These are phyloP conservation scores for Erysimum cheiranthoides DNA, from an alignment of 345 rosid genomes.

Conservation along the genomic window DNA sequence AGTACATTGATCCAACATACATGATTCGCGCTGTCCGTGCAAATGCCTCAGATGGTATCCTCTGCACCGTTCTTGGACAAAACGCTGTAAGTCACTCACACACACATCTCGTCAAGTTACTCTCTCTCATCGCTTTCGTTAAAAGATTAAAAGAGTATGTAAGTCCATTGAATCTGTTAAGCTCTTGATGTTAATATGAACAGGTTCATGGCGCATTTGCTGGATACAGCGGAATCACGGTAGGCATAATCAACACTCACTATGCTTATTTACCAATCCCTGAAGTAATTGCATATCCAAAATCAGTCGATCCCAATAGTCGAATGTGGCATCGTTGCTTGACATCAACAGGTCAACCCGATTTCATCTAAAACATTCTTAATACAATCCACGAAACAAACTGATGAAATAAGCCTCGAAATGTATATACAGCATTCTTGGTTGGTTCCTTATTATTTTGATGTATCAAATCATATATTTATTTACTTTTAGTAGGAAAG, in stretches of 20 bases:
- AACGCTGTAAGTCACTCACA: slow-evolving; percentile 72
- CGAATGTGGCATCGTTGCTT: slow-evolving; percentile 99
- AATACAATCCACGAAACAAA: slow-evolving; percentile 4
- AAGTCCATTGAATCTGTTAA: background rate
- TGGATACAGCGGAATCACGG: slow-evolving; percentile 93
- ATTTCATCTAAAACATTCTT: slow-evolving; percentile 54
- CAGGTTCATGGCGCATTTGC: slow-evolving; percentile 99
- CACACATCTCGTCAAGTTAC: slow-evolving; percentile 19
- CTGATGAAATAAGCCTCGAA: slow-evolving; percentile 3
- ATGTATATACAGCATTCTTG: slow-evolving; percentile 36
- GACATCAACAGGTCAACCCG: slow-evolving; percentile 97
- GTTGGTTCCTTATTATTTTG: slow-evolving; percentile 3
- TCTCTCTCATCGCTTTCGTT: background rate
- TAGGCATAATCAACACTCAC: slow-evolving; percentile 95
- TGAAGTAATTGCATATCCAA: slow-evolving; percentile 85
- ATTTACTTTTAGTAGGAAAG: slow-evolving; percentile 10
- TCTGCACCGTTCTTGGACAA: slow-evolving; percentile 96
- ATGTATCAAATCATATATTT: slow-evolving; percentile 33
- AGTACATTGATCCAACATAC: slow-evolving; percentile 97
- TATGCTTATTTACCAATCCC: slow-evolving; percentile 94
- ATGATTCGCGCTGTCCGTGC: slow-evolving; percentile 97
- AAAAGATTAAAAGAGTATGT: background rate
- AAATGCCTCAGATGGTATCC: slow-evolving; percentile 95
- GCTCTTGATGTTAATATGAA: background rate
- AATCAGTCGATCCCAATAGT: slow-evolving; percentile 92